A percentile compares a stretch with the other conserved stretches of the same genome.
phyloP scores from a whole-genome alignment of 1,284 basidiomycete species.

The Gomphus bonarii region DNA sequence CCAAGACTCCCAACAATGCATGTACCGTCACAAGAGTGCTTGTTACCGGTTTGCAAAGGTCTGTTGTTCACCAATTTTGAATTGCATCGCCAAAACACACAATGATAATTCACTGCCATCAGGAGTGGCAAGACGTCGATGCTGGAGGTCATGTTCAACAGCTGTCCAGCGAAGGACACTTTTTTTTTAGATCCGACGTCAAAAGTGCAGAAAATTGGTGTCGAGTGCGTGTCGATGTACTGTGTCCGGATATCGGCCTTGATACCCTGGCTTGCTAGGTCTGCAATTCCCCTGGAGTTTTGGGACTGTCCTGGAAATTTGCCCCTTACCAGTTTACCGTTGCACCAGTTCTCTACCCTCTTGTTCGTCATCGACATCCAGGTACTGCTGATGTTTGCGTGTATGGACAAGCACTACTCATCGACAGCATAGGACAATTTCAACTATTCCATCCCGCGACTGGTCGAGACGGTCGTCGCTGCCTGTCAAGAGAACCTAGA shows the following conservation, averaged over 20 bases:
- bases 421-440: slow-evolving; percentile 43
- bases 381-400: slow-evolving; percentile 32
- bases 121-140: slow-evolving; percentile 94
- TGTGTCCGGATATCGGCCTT: background rate
- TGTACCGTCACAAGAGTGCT: slow-evolving; percentile 1
- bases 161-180: slow-evolving; percentile 75
- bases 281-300: slow-evolving; percentile 86
- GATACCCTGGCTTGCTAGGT: slow-evolving; percentile 35
- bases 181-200: slow-evolving; percentile 88
- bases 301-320: slow-evolving; percentile 92
- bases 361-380: slow-evolving; percentile 98
- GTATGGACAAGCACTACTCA: slow-evolving; percentile 2
- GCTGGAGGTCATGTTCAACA: slow-evolving; percentile 84
- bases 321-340: slow-evolving; percentile 63
- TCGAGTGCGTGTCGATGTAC: slow-evolving; percentile 55
- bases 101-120: background rate
- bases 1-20: background rate
- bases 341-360: slow-evolving; percentile 69
- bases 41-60: slow-evolving; percentile 7
- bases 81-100: too few relatives aligned
- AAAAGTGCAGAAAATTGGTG: slow-evolving; percentile 62
- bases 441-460: slow-evolving; percentile 67
- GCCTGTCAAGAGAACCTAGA: slow-evolving; percentile 69
- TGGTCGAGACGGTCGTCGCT: slow-evolving; percentile 67
- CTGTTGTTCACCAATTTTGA: background rate